A percentile compares a stretch with the other conserved stretches of the same genome.
These are phyloP conservation scores for Orychophragmus violaceus DNA, from an alignment of 345 rosid species.

Conservation along the genomic window DNA sequence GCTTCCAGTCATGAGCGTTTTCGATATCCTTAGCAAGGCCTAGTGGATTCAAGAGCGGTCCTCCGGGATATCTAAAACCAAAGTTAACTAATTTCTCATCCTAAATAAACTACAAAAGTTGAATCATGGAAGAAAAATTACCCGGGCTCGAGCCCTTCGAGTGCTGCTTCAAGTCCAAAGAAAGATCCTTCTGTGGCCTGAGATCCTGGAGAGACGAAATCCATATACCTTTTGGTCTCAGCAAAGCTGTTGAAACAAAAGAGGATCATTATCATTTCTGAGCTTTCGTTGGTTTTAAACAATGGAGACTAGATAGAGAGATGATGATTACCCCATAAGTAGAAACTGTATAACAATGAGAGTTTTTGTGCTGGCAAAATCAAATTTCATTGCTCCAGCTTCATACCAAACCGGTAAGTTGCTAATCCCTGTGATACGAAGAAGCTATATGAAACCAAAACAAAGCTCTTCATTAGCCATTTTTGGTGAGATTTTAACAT, in stretches of 20 bases:
- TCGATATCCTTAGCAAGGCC: constrained; percentile 78
- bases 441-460: constrained; percentile 43
- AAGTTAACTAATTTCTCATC: background rate
- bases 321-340: constrained; percentile 70
- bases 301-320: background rate
- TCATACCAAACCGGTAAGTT: constrained; percentile 88
- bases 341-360: constrained; percentile 63
- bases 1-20: constrained; percentile 73
- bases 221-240: constrained; percentile 91
- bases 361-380: constrained; percentile 66
- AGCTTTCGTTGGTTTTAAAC: background rate
- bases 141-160: constrained; percentile 92
- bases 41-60: constrained; percentile 83
- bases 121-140: constrained; percentile 9
- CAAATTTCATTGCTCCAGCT: constrained; percentile 81
- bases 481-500: background rate
- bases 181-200: constrained; percentile 75
- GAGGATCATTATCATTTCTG: background rate
- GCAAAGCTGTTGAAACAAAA: constrained; percentile 45
- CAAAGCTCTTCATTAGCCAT: background rate
- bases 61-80: constrained; percentile 77
- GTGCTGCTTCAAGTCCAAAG: constrained; percentile 76
- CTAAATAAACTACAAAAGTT: background rate
- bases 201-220: constrained; percentile 74
- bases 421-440: constrained; percentile 62